Evolutionary conservation across 2,329 filamentous ascomycete species (phyloP), one percentile per base, ranked within the genome.

Genomic region (Colletotrichum tropicicola): DNA sequence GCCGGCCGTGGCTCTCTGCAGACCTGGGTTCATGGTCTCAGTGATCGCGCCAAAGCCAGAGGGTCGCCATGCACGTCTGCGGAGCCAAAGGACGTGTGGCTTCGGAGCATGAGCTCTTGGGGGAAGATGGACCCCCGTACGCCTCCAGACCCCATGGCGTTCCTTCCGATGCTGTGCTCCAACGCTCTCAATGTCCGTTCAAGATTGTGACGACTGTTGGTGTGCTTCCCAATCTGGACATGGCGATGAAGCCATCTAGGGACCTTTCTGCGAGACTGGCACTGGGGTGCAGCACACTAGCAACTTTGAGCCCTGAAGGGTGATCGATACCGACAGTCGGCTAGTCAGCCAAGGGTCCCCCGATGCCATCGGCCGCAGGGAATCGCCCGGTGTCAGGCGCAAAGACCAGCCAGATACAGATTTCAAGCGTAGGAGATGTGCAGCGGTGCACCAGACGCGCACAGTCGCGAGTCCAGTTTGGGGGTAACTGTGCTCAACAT

Each of bases 81-180:
- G 59, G 63, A 49, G 39, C 47, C 52, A 13, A 51, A 32, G 43
- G 53, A 32, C 21, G 43, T 58, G 52, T 66, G 52, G 59, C 45
- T 58, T 66, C 45, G 63, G 63, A 54, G 63, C 59, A 66, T 30
- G 47, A 53, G 30, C 59, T 66, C 41, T 53, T 57, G 59, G 41
- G 58, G 52, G 28, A 59, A 47, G 55, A 54, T 15, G 32, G 32
- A 35, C 32, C 32, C 32, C 32, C 32, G 10, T 15, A 15, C n/a
- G n/a, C n/a, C 17, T 23, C 32, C 58, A 25, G 30, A 41, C 39
- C 57, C 51, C 58, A 61, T 47, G 44, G 21, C 45, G 39, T 39
- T 43, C 8, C 19, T 39, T 27, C 27, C 27, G 23, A 10, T 37
- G 56, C 25, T 15, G 25, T 35, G 47, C 15, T 44, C 45, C 25